phyloP scores from a whole-genome alignment of 2,329 filamentous ascomycete species.

The Raffaelea arxii region DNA sequence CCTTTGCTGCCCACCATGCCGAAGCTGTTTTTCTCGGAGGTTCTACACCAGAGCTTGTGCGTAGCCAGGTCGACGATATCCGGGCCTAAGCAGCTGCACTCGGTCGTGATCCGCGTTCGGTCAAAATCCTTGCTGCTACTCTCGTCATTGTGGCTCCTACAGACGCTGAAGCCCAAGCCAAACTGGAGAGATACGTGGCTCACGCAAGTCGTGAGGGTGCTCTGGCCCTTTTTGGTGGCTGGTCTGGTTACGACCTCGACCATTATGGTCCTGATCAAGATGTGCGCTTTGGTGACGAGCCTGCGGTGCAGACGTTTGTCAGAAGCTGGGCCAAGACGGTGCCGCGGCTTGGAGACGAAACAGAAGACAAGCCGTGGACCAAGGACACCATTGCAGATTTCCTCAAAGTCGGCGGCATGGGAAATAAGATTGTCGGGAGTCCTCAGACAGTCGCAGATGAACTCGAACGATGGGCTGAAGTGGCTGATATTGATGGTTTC shows the following conservation, averaged over 20 bases:
- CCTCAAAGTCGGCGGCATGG: too few species aligned
- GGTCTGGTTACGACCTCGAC: conserved; percentile 17
- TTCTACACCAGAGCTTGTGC: conserved; percentile 4
- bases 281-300: too few species aligned
- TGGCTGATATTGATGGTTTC: too few species aligned
- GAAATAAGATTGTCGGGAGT: too few species aligned
- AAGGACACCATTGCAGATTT: too few species aligned
- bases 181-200: conserved; percentile 18
- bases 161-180: conserved; percentile 13
- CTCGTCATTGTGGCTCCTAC: conserved; percentile 12
- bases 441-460: too few species aligned
- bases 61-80: background rate
- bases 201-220: conserved; percentile 13
- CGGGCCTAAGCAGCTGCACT: conserved; percentile 4
- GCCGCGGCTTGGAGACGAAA: too few species aligned
- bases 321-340: too few species aligned
- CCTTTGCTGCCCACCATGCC: conserved; percentile 14
- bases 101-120: conserved; percentile 16
- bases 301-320: too few species aligned
- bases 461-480: too few species aligned
- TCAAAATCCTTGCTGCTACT: conserved; percentile 15
- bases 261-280: too few species aligned
- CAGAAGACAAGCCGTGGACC: too few species aligned
- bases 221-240: conserved; percentile 16
- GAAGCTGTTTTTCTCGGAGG: conserved; percentile 13